Evolutionary conservation across 1,284 basidiomycete species (phyloP).

Genomic region (Thelephora terrestris): DNA sequence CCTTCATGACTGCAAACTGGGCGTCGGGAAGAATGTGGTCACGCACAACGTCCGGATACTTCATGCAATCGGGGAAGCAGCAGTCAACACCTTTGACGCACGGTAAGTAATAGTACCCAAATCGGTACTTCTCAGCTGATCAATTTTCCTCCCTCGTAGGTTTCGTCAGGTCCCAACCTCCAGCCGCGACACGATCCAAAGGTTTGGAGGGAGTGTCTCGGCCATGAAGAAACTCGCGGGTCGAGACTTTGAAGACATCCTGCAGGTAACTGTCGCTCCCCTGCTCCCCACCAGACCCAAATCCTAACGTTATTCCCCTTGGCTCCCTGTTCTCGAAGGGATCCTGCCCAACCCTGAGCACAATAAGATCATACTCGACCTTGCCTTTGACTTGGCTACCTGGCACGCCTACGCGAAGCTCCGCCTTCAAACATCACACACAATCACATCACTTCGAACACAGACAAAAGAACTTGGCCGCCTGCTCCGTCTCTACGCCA

Average conservation of each 20-base stretch:
- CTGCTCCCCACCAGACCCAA: constrained; percentile 1
- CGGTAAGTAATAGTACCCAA: constrained; percentile 9
- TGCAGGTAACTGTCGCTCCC: constrained; percentile 14
- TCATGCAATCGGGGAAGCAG: constrained; percentile 5
- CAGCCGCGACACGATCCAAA: constrained; percentile 18
- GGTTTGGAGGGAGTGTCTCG: too few species aligned
- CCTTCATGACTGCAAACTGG: constrained; percentile 28
- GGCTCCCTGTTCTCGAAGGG: constrained; percentile 21
- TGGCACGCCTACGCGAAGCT: too few species aligned
- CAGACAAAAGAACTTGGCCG: too few species aligned
- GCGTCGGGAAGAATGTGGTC: constrained; percentile 19
- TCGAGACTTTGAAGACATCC: too few species aligned
- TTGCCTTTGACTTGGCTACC: constrained; percentile 18
- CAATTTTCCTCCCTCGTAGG: constrained; percentile 10
- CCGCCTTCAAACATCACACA: constrained; percentile 19
- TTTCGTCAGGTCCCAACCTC: constrained; percentile 20
- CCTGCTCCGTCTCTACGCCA: too few species aligned
- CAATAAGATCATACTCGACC: constrained; percentile 13
- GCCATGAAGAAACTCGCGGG: too few species aligned
- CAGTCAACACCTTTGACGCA: constrained; percentile 10
- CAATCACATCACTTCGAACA: too few species aligned
- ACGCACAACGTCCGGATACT: constrained; percentile 19
- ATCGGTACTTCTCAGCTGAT: too few species aligned
- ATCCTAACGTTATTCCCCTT: constrained; percentile 16
- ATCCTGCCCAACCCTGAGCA: constrained; percentile 18